Evolutionary conservation across 2,329 filamentous ascomycete species (phyloP).

Genomic region (Cladophialophora psammophila): DNA sequence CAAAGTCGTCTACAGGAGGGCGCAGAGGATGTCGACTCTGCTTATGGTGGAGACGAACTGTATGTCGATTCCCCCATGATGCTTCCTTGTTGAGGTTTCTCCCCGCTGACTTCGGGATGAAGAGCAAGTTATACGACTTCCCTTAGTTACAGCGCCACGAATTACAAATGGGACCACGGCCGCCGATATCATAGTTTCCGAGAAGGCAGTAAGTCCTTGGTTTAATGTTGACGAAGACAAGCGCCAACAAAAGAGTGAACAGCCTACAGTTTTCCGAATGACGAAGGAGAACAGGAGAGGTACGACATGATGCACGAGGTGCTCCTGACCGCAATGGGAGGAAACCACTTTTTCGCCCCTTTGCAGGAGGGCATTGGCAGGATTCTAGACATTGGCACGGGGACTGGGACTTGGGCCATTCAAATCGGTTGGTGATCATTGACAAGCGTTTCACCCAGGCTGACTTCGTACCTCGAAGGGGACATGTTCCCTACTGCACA

Average conservation of each 20-base stretch:
- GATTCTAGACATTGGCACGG: slow-evolving; percentile 46
- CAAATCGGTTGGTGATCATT: slow-evolving; percentile 39
- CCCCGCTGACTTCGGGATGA: too few species aligned
- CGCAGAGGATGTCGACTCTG: too few species aligned
- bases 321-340: slow-evolving; percentile 17
- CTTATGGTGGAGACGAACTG: too few species aligned
- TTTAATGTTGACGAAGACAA: neutral
- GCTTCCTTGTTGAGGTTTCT: too few species aligned
- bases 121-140: too few species aligned
- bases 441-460: slow-evolving; percentile 36
- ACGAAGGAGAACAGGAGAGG: slow-evolving; percentile 47
- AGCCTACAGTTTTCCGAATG: slow-evolving; percentile 46
- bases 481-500: slow-evolving; percentile 25
- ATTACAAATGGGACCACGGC: slow-evolving; percentile 18
- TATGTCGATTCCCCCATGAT: too few species aligned
- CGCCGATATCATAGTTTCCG: slow-evolving; percentile 37
- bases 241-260: neutral
- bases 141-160: too few species aligned
- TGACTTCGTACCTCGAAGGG: too few species aligned
- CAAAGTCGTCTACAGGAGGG: too few species aligned
- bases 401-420: slow-evolving; percentile 48
- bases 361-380: slow-evolving; percentile 28
- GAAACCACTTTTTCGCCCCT: slow-evolving; percentile 41
- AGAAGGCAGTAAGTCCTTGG: slow-evolving; percentile 22
- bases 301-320: slow-evolving; percentile 47